Percentiles rank a stretch among this genome's conserved stretches.
Evolutionary conservation across 805 yeast genomes (phyloP).

Genomic region (Saccharomycopsis amapae): DNA sequence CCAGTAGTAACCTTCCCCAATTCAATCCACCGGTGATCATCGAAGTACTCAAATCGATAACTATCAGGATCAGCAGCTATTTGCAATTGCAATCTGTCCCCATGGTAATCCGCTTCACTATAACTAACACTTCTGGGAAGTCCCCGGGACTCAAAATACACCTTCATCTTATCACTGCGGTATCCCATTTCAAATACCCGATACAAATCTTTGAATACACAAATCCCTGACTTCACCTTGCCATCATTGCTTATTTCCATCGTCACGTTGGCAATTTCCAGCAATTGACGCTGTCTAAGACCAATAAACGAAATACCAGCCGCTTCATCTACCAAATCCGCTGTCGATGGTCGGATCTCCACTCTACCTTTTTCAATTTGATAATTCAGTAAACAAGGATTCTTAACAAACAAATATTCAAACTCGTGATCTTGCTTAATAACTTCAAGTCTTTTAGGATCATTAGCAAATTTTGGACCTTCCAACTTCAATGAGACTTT

Average conservation of each 20-base stretch:
- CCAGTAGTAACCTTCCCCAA: constrained; percentile 8
- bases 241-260: background rate
- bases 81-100: background rate
- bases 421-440: background rate
- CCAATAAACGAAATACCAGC: constrained; percentile 14
- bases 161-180: background rate
- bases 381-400: constrained; percentile 9
- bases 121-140: background rate
- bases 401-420: constrained; percentile 12
- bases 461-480: background rate
- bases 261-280: background rate
- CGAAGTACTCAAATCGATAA: constrained; percentile 6
- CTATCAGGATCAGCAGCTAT: background rate
- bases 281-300: constrained; percentile 4
- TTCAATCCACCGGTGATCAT: constrained; percentile 1
- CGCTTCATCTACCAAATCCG: constrained; percentile 2
- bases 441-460: background rate
- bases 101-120: background rate
- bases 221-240: constrained; percentile 5
- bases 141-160: constrained; percentile 4
- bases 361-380: background rate
- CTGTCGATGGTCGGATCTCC: constrained; percentile 1
- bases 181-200: constrained; percentile 13
- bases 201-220: constrained; percentile 12
- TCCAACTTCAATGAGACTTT: background rate